phyloP scores from a whole-genome alignment of 2,329 filamentous ascomycete genomes.

The Sphaerostilbella broomeana region DNA sequence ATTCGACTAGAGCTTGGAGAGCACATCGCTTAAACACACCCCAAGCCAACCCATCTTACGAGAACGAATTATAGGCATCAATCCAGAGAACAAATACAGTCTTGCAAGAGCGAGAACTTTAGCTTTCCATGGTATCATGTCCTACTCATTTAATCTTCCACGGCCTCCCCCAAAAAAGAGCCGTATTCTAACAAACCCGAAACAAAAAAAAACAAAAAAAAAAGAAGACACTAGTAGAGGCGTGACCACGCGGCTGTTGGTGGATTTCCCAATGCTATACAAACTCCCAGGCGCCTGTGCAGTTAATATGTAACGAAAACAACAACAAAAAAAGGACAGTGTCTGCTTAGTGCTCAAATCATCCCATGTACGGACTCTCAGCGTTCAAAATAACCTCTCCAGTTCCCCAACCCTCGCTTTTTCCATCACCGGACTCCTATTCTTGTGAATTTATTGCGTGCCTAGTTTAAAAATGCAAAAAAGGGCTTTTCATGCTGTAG shows the following conservation, averaged over 20 bases:
- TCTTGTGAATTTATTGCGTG: slow-evolving; percentile 5
- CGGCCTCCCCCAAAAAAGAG: neutral
- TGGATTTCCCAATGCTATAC: slow-evolving; percentile 20
- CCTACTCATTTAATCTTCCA: slow-evolving; percentile 4
- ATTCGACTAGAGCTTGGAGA: too few relatives aligned
- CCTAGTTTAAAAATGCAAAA: neutral
- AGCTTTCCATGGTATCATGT: slow-evolving; percentile 13
- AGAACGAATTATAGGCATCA: too few relatives aligned
- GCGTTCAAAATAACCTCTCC: slow-evolving; percentile 2
- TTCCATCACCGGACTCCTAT: slow-evolving; percentile 4
- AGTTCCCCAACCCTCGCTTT: slow-evolving; percentile 3
- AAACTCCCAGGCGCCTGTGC: slow-evolving; percentile 19
- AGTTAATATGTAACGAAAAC: slow-evolving; percentile 10
- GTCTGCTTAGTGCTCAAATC: too few relatives aligned
- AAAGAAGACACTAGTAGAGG: slow-evolving; percentile 3
- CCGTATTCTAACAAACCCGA: slow-evolving; percentile 3
- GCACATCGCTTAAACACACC: too few relatives aligned
- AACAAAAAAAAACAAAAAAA: slow-evolving; percentile 3
- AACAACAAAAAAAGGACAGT: too few relatives aligned
- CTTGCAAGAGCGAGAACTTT: too few relatives aligned
- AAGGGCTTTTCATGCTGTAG: neutral
- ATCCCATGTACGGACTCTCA: slow-evolving; percentile 2
- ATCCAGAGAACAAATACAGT: too few relatives aligned
- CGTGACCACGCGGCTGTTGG: slow-evolving; percentile 5
- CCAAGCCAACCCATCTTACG: too few relatives aligned